Evolutionary conservation across 257 asterid genomes (phyloP).

Genomic region (Solanum arcanum): DNA sequence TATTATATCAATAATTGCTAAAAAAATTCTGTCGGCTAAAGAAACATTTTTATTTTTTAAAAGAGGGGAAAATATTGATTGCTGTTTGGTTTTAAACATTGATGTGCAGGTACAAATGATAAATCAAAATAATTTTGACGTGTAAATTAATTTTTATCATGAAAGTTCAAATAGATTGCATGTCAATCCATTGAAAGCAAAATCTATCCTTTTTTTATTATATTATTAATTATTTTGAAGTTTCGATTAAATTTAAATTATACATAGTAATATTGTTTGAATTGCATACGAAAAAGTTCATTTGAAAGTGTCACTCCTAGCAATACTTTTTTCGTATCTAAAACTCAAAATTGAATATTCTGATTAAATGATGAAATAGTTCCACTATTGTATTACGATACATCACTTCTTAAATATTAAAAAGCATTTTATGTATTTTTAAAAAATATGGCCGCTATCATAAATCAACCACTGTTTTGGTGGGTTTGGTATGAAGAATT

Average conservation of each 20-base stretch:
- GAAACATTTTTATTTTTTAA: background rate
- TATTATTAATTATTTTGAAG: too few relatives aligned
- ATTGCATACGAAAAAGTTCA: fast-evolving
- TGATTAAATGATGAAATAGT: too few relatives aligned
- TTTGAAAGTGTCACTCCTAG: fast-evolving
- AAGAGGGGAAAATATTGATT: background rate
- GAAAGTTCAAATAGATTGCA: background rate
- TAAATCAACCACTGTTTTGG: background rate
- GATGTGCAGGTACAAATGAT: background rate
- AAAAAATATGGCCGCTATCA: background rate
- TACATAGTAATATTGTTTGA: fast-evolving
- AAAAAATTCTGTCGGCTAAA: background rate
- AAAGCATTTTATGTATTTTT: background rate
- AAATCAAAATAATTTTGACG: background rate
- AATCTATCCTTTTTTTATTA: background rate
- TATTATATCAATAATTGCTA: background rate
- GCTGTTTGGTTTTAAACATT: background rate
- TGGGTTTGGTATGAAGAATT: background rate
- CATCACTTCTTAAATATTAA: background rate
- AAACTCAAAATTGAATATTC: too few relatives aligned
- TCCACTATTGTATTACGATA: background rate
- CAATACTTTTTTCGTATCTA: too few relatives aligned
- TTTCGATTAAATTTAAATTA: too few relatives aligned
- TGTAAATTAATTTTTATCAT: background rate
- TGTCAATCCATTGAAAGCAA: background rate